Conservation (phyloP, 352 stramenopile genomes). For the Phytophthora litchii region DNA sequence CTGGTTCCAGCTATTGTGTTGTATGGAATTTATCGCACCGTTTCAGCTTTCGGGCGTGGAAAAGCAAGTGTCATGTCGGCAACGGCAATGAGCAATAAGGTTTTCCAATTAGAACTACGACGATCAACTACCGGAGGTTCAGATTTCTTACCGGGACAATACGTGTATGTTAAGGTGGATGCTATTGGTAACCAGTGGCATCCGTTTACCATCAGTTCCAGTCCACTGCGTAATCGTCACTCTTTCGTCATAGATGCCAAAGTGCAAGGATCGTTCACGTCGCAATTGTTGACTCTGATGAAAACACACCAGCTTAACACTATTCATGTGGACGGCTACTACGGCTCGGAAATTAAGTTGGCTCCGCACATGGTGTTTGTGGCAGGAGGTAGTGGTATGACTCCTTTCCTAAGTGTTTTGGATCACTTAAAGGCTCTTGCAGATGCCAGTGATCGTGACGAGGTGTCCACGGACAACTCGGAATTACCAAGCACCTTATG, state of each 20-base stretch:
- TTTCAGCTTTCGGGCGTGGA: constrained; percentile 52
- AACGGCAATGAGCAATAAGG: constrained; percentile 43
- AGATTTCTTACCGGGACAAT: constrained; percentile 64
- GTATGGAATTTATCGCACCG: constrained; percentile 66
- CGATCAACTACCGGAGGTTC: constrained; percentile 25
- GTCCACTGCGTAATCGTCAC: constrained; percentile 46
- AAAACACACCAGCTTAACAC: constrained; percentile 43
- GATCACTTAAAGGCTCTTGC: constrained; percentile 58
- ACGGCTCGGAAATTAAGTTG: constrained; percentile 56
- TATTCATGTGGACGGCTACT: constrained; percentile 77
- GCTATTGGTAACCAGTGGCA: constrained; percentile 71
- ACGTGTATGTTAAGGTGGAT: constrained; percentile 75
- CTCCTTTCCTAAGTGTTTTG: constrained; percentile 68
- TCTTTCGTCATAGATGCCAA: constrained; percentile 64
- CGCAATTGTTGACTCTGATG: constrained; percentile 50
- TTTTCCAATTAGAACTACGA: constrained; percentile 66
- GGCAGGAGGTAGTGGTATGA: constrained; percentile 74
- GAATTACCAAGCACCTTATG: constrained; percentile 52
- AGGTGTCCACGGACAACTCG: constrained; percentile 16
- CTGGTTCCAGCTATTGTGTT: constrained; percentile 53
- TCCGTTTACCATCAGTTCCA: constrained; percentile 76
- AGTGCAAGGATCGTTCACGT: constrained; percentile 68
- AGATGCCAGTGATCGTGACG: constrained; percentile 16
- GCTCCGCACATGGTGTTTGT: constrained; percentile 70
- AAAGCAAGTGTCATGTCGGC: constrained; percentile 48